Evolutionary conservation across 106 monocot species (phyloP), one percentile per base, ranked within the genome.

Genomic region (Dendrobium nobile): DNA sequence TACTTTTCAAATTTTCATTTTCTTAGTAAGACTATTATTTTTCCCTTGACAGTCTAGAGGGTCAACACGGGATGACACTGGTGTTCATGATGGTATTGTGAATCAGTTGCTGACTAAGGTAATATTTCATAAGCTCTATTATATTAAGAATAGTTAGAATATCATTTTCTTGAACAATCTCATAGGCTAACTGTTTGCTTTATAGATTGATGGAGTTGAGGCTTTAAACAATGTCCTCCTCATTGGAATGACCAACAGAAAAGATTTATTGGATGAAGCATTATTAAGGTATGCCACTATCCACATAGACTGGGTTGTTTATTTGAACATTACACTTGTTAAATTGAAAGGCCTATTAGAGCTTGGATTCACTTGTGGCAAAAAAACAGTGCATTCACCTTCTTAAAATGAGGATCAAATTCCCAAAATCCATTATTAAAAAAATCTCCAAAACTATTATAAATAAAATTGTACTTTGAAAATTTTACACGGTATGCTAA

Each of bases 81-180:
- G 98, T 76, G 98, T 99, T 54, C 98, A 99, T 83, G 98, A 99
- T 75, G 89, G 95, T 84, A 99, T 99, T 80, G 98, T 99, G 45
- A 99, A 99, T 80, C 98, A 99, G 80, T 91, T 99, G n/a, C 98
- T 99, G 77, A 99, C 98, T 56, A 99, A 99, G 95, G 98, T 99
- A 79, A 82, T 73, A 42, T 78, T 80, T 58, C 19, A 54, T 27
- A 9, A 47, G 15, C 51, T 51, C 13, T 0, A 68, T 77, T 51
- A 1, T 26, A 43, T 26, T 61, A 41, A 64, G 19, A 74, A 0
- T 72, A 37, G 78, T 45, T 78, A 73, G 54, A 41, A 51, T 79
- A 76, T 9, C 42, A 72, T 19, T 79, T 31, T 41, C 7, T 67
- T 59, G 24, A 33, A 54, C 19, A 45, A 17, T 77, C 26, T 78